Evolutionary conservation across 1,284 basidiomycete genomes (phyloP), one percentile per base, ranked within the genome.

Genomic region (Cryptococcus amylolentus): DNA sequence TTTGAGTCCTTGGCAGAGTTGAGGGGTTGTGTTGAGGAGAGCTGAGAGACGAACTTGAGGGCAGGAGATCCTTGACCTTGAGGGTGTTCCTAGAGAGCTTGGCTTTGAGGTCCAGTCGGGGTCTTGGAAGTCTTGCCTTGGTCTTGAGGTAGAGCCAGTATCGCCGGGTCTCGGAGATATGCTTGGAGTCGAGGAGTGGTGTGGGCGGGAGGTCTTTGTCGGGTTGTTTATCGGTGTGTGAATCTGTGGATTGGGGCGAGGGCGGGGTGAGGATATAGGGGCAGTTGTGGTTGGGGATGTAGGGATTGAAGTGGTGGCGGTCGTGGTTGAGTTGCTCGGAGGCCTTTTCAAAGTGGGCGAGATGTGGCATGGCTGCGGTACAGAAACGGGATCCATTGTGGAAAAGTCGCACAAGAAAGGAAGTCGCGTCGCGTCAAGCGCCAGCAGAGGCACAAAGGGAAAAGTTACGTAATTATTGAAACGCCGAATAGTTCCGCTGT

Each of bases 211-310:
- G 35, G 20, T 50, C 23, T 16, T 6, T 31, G 10, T 31, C 27
- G 27, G 31, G 28, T 5, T 18, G 18, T 20, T 44, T 18, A n/a
- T 12, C 18, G 18, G 18, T 44, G 42, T 44, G 2, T 48, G 46
- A 48, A 23, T 18, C 1, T 28, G n/a, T 50, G 49, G 26, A 4
- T n/a, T 20, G n/a, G 41, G 8, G n/a, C 16, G 41, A 14, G 41
- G n/a, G 41, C 9, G 51, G 35, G 14, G 42, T 53, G 45, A 16
- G 20, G 63, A 66, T 23, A 23, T 23, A 65, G 31, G 59, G 59
- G 43, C 63, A 59, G 26, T 63, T 61, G 18, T 63, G 63, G 55
- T 61, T 62, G 31, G 61, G 65, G 18, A 61, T 55, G 31, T 62
- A 40, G 20, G 60, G 53, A 18, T 61, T 63, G 51, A 63, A 62